These are phyloP conservation scores for Sclerotinia spermophila DNA, from an alignment of 2,329 filamentous ascomycete genomes.

Conservation along the genomic window DNA sequence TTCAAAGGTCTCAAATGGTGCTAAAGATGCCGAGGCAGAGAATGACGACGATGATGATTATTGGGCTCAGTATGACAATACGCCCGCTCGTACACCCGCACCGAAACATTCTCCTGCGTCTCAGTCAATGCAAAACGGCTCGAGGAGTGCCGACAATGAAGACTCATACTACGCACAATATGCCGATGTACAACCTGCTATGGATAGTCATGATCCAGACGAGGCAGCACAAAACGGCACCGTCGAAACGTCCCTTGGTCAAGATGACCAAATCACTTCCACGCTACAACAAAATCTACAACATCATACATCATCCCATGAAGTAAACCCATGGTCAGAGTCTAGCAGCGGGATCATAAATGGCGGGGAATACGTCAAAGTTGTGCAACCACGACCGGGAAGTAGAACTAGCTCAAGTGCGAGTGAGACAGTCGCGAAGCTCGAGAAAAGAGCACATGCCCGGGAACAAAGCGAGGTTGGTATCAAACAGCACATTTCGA, in stretches of 20 bases:
- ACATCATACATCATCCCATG: slow-evolving; percentile 19
- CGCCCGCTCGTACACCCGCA: slow-evolving; percentile 61
- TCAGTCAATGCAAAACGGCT: neutral
- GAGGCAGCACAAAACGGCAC: slow-evolving; percentile 49
- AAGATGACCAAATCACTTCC: slow-evolving; percentile 39
- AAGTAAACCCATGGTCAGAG: slow-evolving; percentile 13
- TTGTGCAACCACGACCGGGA: slow-evolving; percentile 55
- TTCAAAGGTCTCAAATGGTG: neutral
- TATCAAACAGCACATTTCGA: slow-evolving; percentile 74
- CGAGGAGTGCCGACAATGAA: slow-evolving; percentile 46
- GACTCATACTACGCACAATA: slow-evolving; percentile 75
- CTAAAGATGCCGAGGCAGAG: slow-evolving; percentile 37
- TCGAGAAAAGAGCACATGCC: slow-evolving; percentile 50
- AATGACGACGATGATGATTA: slow-evolving; percentile 74
- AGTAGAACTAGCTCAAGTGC: slow-evolving; percentile 56
- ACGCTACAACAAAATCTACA: slow-evolving; percentile 32
- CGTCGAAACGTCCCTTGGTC: slow-evolving; percentile 46
- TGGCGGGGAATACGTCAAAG: slow-evolving; percentile 35
- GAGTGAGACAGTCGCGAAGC: slow-evolving; percentile 53
- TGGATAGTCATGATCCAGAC: slow-evolving; percentile 79
- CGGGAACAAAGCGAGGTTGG: slow-evolving; percentile 65
- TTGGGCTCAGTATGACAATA: slow-evolving; percentile 74
- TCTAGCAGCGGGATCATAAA: slow-evolving; percentile 21
- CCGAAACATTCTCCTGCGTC: slow-evolving; percentile 62
- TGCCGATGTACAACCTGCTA: slow-evolving; percentile 71